Conservation (phyloP, 2,329 filamentous ascomycete species). For the Rachicladosporium sp. region DNA sequence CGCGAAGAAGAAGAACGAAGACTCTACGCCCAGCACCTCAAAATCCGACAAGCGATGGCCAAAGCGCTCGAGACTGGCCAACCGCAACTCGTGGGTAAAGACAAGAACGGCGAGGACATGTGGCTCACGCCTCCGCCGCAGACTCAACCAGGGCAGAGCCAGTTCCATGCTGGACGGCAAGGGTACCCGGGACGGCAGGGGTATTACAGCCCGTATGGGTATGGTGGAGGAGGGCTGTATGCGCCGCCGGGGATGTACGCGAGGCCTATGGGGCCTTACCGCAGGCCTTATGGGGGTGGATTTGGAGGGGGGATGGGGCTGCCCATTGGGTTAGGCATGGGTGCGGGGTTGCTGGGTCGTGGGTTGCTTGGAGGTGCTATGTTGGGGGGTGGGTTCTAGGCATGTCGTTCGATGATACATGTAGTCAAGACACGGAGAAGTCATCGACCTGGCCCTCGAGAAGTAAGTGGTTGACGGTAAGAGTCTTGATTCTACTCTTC, state of each 20-base stretch:
- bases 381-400: slow-evolving; percentile 21
- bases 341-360: slow-evolving; percentile 24
- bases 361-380: slow-evolving; percentile 37
- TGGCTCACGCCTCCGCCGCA: slow-evolving; percentile 45
- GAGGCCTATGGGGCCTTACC: slow-evolving; percentile 38
- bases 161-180: no score
- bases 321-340: slow-evolving; percentile 23
- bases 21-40: slow-evolving; percentile 41
- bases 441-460: no score
- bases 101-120: slow-evolving; percentile 42
- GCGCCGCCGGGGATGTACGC: slow-evolving; percentile 26
- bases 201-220: slow-evolving; percentile 18
- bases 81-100: slow-evolving; percentile 44
- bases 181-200: slow-evolving; percentile 2
- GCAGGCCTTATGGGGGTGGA: slow-evolving; percentile 25
- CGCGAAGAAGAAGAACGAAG: slow-evolving; percentile 39
- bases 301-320: slow-evolving; percentile 33
- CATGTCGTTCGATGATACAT: no score
- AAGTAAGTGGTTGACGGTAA: no score
- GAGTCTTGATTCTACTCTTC: no score
- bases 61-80: slow-evolving; percentile 41
- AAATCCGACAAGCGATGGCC: slow-evolving; percentile 39
- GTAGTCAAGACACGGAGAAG: no score
- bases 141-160: slow-evolving; percentile 9
- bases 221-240: slow-evolving; percentile 4